Evolutionary conservation across 2,329 filamentous ascomycete genomes (phyloP).

Genomic region (Fonsecaea nubica): DNA sequence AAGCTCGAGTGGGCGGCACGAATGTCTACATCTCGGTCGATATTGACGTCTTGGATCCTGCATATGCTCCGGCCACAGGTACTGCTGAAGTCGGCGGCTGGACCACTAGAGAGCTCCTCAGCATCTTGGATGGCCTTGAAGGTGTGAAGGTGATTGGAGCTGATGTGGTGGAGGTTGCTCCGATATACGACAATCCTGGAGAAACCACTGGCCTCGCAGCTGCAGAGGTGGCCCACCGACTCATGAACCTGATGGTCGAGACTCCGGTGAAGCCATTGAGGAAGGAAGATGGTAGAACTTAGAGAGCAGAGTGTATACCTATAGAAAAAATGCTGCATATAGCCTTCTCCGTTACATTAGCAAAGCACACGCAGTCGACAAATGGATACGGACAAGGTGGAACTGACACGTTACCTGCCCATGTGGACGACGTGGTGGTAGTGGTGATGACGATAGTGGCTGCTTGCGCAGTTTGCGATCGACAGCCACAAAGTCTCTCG

Average conservation of each 20-base stretch:
- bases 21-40: constrained; percentile 64
- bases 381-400: background rate
- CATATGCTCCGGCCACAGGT: constrained; percentile 61
- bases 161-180: constrained; percentile 64
- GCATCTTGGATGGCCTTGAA: constrained; percentile 59
- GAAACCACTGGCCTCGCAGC: constrained; percentile 62
- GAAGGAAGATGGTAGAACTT: background rate
- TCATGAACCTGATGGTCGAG: constrained; percentile 45
- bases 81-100: constrained; percentile 64
- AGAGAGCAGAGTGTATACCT: background rate
- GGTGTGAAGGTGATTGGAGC: constrained; percentile 61
- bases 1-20: constrained; percentile 53
- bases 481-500: background rate
- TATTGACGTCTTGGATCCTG: constrained; percentile 64
- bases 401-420: background rate
- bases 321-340: background rate
- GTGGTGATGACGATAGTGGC: background rate
- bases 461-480: background rate
- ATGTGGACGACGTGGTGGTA: background rate
- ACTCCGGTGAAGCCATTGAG: constrained; percentile 37
- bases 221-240: constrained; percentile 60
- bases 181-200: constrained; percentile 61
- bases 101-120: constrained; percentile 61
- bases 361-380: background rate
- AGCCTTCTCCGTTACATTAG: background rate